A percentile compares a stretch with the other conserved stretches of the same genome.
Conservation (phyloP, 331 rosid species). For the Arachis monticola region DNA sequence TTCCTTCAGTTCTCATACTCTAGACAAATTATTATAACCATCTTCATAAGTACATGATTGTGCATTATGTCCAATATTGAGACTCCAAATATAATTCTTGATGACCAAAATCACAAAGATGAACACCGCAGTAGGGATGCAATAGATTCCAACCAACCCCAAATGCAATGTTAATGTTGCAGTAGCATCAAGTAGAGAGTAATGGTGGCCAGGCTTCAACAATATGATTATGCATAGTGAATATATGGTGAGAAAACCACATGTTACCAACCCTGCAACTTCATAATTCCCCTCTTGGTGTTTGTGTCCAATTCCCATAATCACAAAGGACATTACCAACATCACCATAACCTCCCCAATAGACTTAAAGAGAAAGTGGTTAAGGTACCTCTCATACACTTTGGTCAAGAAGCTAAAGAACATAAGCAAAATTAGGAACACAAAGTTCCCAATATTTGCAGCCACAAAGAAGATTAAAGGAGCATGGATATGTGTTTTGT, state of each 20-base stretch:
- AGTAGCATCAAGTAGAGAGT: slow-evolving; percentile 37
- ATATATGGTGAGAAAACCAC: slow-evolving; percentile 25
- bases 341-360: slow-evolving; percentile 26
- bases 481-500: background rate
- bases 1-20: too few relatives aligned
- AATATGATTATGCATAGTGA: slow-evolving; percentile 27
- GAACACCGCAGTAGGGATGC: slow-evolving; percentile 7
- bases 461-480: slow-evolving; percentile 19
- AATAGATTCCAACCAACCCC: slow-evolving; percentile 17
- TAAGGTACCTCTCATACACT: slow-evolving; percentile 27
- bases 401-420: slow-evolving; percentile 32
- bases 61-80: slow-evolving; percentile 3
- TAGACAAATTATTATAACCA: too few relatives aligned
- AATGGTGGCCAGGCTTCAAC: slow-evolving; percentile 40
- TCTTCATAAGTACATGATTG: background rate
- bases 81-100: slow-evolving; percentile 38
- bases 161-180: slow-evolving; percentile 35
- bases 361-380: slow-evolving; percentile 29
- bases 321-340: slow-evolving; percentile 22
- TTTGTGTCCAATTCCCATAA: slow-evolving; percentile 30
- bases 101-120: slow-evolving; percentile 19
- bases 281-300: slow-evolving; percentile 1
- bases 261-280: background rate
- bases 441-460: background rate
- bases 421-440: slow-evolving; percentile 1